Evolutionary conservation across 2,329 filamentous ascomycete genomes (phyloP).

Genomic region (Magnaporthiopsis incrustans): DNA sequence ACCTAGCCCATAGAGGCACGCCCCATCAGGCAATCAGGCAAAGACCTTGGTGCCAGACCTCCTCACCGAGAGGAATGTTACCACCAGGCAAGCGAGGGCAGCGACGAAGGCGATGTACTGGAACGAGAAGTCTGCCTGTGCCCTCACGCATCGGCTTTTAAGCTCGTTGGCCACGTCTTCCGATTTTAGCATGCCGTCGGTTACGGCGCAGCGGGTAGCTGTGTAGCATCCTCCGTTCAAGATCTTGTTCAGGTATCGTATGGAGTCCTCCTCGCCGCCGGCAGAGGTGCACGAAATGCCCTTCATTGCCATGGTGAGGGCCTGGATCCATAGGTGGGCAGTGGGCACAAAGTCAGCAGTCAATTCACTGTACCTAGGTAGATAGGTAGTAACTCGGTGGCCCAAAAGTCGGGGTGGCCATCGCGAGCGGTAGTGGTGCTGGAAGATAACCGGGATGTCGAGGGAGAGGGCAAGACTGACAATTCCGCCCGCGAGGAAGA

Average conservation of each 20-base stretch:
- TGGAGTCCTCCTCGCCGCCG: not conserved
- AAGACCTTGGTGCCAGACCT: slow-evolving; percentile 5
- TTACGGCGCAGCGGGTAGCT: not conserved
- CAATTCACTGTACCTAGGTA: not conserved
- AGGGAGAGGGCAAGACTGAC: slow-evolving; percentile 8
- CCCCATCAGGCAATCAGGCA: not conserved
- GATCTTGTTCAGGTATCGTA: slow-evolving; percentile 19
- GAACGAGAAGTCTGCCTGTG: slow-evolving; percentile 9
- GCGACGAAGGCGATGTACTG: slow-evolving; percentile 8
- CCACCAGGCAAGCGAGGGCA: slow-evolving; percentile 5
- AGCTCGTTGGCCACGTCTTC: not conserved
- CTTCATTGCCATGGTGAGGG: slow-evolving; percentile 23
- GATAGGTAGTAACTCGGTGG: too few species aligned
- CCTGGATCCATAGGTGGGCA: slow-evolving; percentile 5
- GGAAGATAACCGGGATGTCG: not conserved
- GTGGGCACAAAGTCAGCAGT: not conserved
- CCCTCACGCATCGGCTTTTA: slow-evolving; percentile 6
- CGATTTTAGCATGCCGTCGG: not conserved
- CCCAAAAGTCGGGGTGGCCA: not conserved
- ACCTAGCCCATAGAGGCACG: too few species aligned
- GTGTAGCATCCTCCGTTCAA: slow-evolving; percentile 21
- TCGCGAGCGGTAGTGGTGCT: not conserved
- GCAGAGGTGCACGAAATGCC: slow-evolving; percentile 18
- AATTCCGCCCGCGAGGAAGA: slow-evolving; percentile 25
- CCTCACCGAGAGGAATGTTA: slow-evolving; percentile 5